Evolutionary conservation across 192 early-diverging fungal genomes (phyloP).

Genomic region (Backusella tuberculispora): DNA sequence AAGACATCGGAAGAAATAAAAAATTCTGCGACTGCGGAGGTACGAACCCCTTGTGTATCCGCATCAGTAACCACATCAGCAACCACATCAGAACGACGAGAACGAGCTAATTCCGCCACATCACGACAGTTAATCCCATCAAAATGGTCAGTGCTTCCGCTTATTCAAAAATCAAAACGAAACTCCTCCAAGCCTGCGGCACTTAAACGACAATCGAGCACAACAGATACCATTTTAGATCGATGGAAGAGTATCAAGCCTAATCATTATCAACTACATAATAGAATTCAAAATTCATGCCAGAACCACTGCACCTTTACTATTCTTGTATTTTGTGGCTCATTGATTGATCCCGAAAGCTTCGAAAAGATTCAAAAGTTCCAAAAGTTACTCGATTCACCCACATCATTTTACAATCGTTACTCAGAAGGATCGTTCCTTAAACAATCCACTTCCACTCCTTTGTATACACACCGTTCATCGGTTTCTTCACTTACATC

Average conservation of each 20-base stretch:
- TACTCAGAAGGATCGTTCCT: constrained; percentile 9
- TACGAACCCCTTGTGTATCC: background rate
- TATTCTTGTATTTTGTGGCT: constrained; percentile 30
- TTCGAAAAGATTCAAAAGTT: constrained; percentile 6
- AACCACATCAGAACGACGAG: background rate
- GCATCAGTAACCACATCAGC: background rate
- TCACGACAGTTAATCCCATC: background rate
- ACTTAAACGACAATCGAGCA: background rate
- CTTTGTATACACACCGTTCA: background rate
- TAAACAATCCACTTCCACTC: background rate
- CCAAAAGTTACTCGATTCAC: constrained; percentile 16
- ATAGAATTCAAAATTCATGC: background rate
- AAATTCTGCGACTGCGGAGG: background rate
- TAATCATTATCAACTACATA: constrained; percentile 22
- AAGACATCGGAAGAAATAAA: background rate
- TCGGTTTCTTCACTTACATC: background rate
- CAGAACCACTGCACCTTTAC: constrained; percentile 16
- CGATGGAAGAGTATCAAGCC: constrained; percentile 31
- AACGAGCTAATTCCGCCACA: constrained; percentile 18
- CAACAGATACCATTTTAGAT: constrained; percentile 13
- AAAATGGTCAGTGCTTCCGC: constrained; percentile 1
- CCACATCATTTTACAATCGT: constrained; percentile 22
- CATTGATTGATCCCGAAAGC: constrained; percentile 14
- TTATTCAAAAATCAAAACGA: constrained; percentile 18
- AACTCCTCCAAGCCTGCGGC: background rate